phyloP scores from a whole-genome alignment of 164 flowering plant genomes.

The grape (Vitis vinifera) region ASM3070453v1 NC_081815.1:17956001-17956500 shows the following conservation, averaged over 20 bases:
- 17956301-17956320: slow-evolving; percentile 73
- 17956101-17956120: too few species aligned
- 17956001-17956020: too few species aligned
- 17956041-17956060: too few species aligned
- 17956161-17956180: slow-evolving; percentile 71
- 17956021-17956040: too few species aligned
- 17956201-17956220: slow-evolving; percentile 54
- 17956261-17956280: slow-evolving; percentile 95
- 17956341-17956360: slow-evolving; percentile 49
- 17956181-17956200: slow-evolving; percentile 55
- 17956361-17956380: slow-evolving; percentile 50
- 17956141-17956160: slow-evolving; percentile 49
- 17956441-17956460: too few species aligned
- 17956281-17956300: slow-evolving; percentile 79
- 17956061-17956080: too few species aligned
- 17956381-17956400: slow-evolving; percentile 65
- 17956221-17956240: slow-evolving; percentile 78
- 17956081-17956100: too few species aligned
- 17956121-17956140: too few species aligned
- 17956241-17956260: slow-evolving; percentile 83
- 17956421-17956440: slow-evolving; percentile 76
- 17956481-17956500: too few species aligned
- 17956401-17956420: slow-evolving; percentile 83
- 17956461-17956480: too few species aligned
- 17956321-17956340: slow-evolving; percentile 71